Base-by-base conservation (phyloP, 1,284 basidiomycete genomes). In the Sporisorium sorghi region DNA sequence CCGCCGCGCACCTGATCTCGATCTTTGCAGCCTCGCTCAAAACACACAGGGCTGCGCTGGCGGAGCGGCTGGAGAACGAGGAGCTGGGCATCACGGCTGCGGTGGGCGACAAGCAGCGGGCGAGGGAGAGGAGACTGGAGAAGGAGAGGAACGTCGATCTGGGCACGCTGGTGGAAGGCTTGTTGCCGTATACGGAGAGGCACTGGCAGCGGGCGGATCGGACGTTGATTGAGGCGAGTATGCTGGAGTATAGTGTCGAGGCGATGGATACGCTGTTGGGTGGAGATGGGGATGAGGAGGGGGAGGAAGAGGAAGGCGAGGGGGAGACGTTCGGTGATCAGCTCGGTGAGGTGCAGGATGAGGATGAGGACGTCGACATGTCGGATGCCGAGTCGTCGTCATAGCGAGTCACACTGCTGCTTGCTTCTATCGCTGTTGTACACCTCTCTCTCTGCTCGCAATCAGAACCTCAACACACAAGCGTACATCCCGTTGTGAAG, bases 161-260 rank as follows among this genome's bases (percentile, higher is more conserved):
- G 19, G 68, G 58, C 0, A 92, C 94, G 64, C 84, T 97, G 59
- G 85, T 97, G 6, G 93, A 95, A 48, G 91, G 90, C 2, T 86
- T 97, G 58, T 88, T 97, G 58, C 93, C 96, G 10, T 99, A 99
- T 85, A 96, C 94, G 11, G 93, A 96, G 84, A 88, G 96, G 48
- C 96, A 99, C 86, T 89, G 95, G 48, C 86, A 89, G 30, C 88
- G 96, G 66, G 89, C 95, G 83, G 93, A 97, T 74, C 89, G 91
- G 77, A 86, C 96, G 62, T 88, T 96, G 43, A 92, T 96, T 85
- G 96, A 98, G 83, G 94, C 92, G 83, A 95, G 93, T 79, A 90
- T 97, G 76, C 89, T 98, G 57, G 95, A 98, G 84, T 97, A 93
- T 77, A 88, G 97, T 49, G 87, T 98, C 11, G 89, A 90, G 28